These are phyloP conservation scores for Cenchrus purpureus DNA, from an alignment of 176 grass and related monocot species.

Conservation along the genomic window DNA sequence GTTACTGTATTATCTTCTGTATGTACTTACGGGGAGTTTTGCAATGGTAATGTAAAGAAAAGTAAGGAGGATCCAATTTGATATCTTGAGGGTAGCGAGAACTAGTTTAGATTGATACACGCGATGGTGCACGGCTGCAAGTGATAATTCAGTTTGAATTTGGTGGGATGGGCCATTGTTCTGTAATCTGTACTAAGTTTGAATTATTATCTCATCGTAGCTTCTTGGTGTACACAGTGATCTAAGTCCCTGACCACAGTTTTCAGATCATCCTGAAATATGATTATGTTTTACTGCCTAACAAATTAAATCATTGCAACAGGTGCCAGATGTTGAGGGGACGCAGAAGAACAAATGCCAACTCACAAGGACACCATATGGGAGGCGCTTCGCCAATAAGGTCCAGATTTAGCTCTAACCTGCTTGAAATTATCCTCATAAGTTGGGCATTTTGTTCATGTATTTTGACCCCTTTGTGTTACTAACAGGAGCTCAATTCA, in stretches of 20 bases:
- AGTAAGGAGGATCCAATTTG: not conserved
- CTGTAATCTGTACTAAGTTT: not conserved
- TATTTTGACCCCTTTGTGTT: slow-evolving; percentile 9
- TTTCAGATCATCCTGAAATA: not conserved
- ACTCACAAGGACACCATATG: slow-evolving; percentile 82
- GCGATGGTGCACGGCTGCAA: not conserved
- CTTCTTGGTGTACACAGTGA: not conserved
- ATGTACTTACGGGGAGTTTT: not conserved
- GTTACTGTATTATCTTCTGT: too few relatives aligned
- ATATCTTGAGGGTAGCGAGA: not conserved
- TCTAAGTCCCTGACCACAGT: too few relatives aligned
- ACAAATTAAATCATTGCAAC: slow-evolving; percentile 4
- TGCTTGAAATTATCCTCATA: not conserved
- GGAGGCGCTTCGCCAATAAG: slow-evolving; percentile 62
- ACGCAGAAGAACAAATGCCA: slow-evolving; percentile 71
- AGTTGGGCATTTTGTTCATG: not conserved
- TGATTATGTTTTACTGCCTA: not conserved
- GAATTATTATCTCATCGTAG: not conserved
- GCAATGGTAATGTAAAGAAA: not conserved
- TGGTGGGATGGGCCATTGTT: not conserved
- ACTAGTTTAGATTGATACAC: not conserved
- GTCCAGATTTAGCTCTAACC: slow-evolving; percentile 28
- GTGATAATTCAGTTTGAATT: not conserved
- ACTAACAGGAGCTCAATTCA: slow-evolving; percentile 77
- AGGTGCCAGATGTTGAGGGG: slow-evolving; percentile 85